Evolutionary conservation across 306 rosid species (phyloP).

Genomic region (Rosa multiflora): DNA sequence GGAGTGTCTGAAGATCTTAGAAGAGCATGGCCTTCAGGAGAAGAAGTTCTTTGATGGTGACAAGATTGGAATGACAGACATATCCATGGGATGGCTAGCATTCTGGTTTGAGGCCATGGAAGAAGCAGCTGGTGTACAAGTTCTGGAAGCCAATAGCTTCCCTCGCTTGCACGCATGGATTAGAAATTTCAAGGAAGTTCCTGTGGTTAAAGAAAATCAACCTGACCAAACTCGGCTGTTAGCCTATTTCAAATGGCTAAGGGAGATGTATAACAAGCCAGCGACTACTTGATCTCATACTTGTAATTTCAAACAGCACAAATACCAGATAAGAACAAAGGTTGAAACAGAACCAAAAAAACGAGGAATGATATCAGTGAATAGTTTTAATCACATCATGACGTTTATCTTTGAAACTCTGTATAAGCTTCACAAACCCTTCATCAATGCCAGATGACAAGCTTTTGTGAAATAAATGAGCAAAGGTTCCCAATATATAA

Average conservation of each 20-base stretch:
- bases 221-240: slow-evolving; percentile 4
- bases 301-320: not conserved
- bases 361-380: not conserved
- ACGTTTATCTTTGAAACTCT: slow-evolving; percentile 2
- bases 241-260: slow-evolving; percentile 12
- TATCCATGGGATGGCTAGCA: slow-evolving; percentile 10
- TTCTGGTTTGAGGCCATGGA: slow-evolving; percentile 4
- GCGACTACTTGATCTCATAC: not conserved
- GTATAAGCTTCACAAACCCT: slow-evolving; percentile 14
- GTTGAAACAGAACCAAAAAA: not conserved
- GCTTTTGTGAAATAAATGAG: not conserved
- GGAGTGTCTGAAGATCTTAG: slow-evolving; percentile 16
- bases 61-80: slow-evolving; percentile 12
- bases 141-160: not conserved
- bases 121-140: slow-evolving; percentile 22
- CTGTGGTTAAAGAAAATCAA: slow-evolving; percentile 14
- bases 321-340: not conserved
- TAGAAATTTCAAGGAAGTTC: slow-evolving; percentile 10
- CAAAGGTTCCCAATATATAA: not conserved
- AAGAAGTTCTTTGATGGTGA: slow-evolving; percentile 7
- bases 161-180: slow-evolving; percentile 15
- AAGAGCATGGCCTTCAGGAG: slow-evolving; percentile 10
- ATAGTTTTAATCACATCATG: not conserved
- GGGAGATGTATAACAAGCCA: not conserved
- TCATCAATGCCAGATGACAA: not conserved